These are phyloP conservation scores for Psidium friedrichsthalianum DNA, from an alignment of 345 rosid species.

Conservation along the genomic window DNA sequence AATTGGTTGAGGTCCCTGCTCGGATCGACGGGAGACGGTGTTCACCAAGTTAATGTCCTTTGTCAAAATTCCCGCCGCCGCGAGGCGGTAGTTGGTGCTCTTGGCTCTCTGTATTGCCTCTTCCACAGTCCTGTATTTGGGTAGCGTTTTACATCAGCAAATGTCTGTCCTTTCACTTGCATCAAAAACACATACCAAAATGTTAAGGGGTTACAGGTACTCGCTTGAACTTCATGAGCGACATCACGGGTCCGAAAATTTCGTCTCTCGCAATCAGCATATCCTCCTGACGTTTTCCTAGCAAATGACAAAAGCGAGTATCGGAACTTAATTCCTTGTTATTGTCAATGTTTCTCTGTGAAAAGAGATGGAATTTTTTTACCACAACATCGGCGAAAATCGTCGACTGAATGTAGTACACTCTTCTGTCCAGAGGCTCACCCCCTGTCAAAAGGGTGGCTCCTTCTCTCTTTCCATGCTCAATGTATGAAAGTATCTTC, in stretches of 20 bases:
- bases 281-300: conserved; percentile 23
- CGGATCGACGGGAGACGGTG: conserved; percentile 54
- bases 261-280: conserved; percentile 60
- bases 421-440: conserved; percentile 34
- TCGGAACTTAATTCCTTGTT: neutral
- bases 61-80: conserved; percentile 59
- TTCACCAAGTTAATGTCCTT: conserved; percentile 50
- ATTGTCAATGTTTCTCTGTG: neutral
- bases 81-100: conserved; percentile 52
- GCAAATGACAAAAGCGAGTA: neutral
- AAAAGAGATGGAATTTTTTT: neutral
- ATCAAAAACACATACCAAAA: neutral
- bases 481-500: conserved; percentile 51
- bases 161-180: neutral
- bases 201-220: neutral
- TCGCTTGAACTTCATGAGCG: conserved; percentile 66
- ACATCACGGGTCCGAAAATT: conserved; percentile 75
- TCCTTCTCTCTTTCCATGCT: conserved; percentile 63
- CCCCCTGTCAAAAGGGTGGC: conserved; percentile 66
- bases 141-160: neutral
- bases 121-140: conserved; percentile 41
- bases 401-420: conserved; percentile 57
- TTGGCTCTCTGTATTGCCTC: conserved; percentile 64
- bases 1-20: no score
- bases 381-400: conserved; percentile 62